Evolutionary conservation across 176 grass and related monocot species (phyloP).

Genomic region (Bothriochloa decipiens): DNA sequence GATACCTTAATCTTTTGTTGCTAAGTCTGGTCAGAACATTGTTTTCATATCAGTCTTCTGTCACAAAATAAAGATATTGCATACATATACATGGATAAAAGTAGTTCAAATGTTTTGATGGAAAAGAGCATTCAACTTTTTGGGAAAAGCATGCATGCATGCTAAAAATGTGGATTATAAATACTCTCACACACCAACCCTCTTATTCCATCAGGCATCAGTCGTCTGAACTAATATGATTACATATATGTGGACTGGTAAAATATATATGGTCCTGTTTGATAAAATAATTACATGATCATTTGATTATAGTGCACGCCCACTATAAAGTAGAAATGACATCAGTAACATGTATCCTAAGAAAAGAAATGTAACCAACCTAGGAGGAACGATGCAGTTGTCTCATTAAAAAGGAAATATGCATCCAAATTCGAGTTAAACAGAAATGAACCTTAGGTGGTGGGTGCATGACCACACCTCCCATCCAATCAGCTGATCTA

Average conservation of each 20-base stretch:
- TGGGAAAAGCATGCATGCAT: background rate
- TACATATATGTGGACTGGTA: constrained; percentile 14
- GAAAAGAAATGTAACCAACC: too few relatives aligned
- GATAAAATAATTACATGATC: constrained; percentile 7
- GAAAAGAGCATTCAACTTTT: background rate
- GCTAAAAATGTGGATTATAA: background rate
- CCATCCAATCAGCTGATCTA: too few relatives aligned
- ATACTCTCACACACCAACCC: background rate
- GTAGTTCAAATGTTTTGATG: background rate
- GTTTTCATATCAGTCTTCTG: background rate
- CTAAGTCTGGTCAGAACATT: constrained; percentile 25
- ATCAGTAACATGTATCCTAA: background rate
- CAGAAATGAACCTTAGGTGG: too few relatives aligned
- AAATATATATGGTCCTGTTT: background rate
- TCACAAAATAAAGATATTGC: constrained; percentile 4
- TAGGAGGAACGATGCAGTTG: too few relatives aligned
- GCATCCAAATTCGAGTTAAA: too few relatives aligned
- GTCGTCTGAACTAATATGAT: background rate
- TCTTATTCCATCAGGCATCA: background rate
- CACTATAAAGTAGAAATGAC: constrained; percentile 8
- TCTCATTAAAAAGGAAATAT: too few relatives aligned
- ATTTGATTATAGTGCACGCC: constrained; percentile 6
- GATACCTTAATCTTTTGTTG: constrained; percentile 32
- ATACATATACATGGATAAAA: background rate
- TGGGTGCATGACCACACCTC: too few relatives aligned